Evolutionary conservation across 83 land plant genomes (phyloP).

Genomic region (Thuja plicata): DNA sequence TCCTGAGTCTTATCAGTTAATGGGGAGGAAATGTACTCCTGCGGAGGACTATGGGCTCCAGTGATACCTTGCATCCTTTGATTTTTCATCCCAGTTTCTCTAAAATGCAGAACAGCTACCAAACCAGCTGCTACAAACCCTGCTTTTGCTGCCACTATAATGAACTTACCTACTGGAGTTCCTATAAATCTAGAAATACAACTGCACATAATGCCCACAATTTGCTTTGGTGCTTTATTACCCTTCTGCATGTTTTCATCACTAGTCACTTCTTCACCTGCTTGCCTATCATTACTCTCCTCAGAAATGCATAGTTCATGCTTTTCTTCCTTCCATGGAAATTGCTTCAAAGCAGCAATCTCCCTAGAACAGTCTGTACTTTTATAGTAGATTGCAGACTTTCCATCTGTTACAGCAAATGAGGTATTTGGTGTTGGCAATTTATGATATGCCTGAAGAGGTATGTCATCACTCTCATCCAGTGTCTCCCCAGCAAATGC

Average conservation of each 20-base stretch:
- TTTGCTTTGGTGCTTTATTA: neutral
- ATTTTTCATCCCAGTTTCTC: neutral
- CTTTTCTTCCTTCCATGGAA: neutral
- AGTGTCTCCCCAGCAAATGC: constrained; percentile 17
- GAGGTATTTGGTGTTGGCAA: neutral
- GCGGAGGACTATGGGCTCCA: neutral
- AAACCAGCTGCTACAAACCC: neutral
- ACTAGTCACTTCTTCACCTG: neutral
- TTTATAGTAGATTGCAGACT: neutral
- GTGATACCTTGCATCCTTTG: neutral
- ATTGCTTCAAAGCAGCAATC: neutral
- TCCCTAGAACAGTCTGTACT: neutral
- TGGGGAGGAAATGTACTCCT: neutral
- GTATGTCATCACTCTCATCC: neutral
- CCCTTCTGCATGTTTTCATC: neutral
- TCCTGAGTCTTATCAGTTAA: neutral
- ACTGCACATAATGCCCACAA: neutral
- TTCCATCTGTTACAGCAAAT: neutral
- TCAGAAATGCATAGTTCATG: neutral
- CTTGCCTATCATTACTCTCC: neutral
- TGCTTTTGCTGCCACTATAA: constrained; percentile 1
- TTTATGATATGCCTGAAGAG: neutral
- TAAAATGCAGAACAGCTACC: neutral
- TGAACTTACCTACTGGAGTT: neutral
- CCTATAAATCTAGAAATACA: constrained; percentile 1